Base-by-base conservation (phyloP, 257 asterid genomes). In the Fraxinus americana region DNA sequence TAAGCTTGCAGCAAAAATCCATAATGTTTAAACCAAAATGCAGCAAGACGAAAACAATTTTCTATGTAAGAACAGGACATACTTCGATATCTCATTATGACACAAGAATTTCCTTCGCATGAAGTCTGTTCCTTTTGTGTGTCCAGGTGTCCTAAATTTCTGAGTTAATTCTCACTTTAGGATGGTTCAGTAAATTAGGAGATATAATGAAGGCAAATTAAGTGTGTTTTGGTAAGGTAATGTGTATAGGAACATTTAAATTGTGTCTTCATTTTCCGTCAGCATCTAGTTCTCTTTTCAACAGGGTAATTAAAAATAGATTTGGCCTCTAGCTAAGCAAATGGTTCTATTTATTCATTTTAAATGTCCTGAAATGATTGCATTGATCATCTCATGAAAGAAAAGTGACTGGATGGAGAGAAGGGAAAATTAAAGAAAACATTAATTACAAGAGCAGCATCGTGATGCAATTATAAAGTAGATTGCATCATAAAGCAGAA, bases 321-420 rank as follows among this genome's bases (percentile, higher is more conserved):
- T 61, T 61, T 61, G 67, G 11, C 8, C 14, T 61, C 21, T 4
- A 61, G 30, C 12, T 29, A 61, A 61, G 13, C 67, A 61, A 25
- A 61, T 61, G 14, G 30, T 61, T 61, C 67, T n/a, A 61, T 34
- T 61, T 61, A 32, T 21, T 74, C 66, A 38, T 36, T 38, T 67
- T 21, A 74, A 17, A 67, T 36, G 39, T n/a, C 57, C 71, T n/a
- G 75, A 80, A 50, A 71, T 69, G 45, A 70, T n/a, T 48, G 72
- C 41, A 73, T 52, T 7, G 73, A 7, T 57, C 57, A 70, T 25
- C 36, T 34, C n/a, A 66, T 35, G 29, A 14, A 14, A 63, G 67
- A 73, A 32, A 72, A 76, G 74, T 57, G 29, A 66, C 21, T 50
- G n/a, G 38, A 48, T 7, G 7, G 13, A 45, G 17, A 36, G 50